Evolutionary conservation across 2,329 filamentous ascomycete species (phyloP).

Genomic region (Diaporthe citrichinensis): DNA sequence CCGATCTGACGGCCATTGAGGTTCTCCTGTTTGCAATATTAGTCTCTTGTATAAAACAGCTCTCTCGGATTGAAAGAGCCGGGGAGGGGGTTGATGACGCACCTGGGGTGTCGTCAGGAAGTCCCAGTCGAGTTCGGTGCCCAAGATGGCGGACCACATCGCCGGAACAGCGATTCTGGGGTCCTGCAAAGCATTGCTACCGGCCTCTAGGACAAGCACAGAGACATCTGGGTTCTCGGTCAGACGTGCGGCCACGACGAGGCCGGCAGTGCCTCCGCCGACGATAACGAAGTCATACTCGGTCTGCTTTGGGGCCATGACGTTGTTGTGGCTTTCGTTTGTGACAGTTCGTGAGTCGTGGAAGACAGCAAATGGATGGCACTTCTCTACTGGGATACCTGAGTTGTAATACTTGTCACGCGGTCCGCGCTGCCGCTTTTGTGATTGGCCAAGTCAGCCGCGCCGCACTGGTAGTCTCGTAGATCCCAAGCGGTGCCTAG

Average conservation of each 20-base stretch:
- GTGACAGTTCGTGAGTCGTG: background rate
- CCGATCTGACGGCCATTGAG: conserved; percentile 18
- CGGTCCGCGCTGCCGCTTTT: too few relatives aligned
- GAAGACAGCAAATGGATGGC: background rate
- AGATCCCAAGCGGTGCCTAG: too few relatives aligned
- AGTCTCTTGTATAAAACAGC: too few relatives aligned
- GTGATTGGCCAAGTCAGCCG: too few relatives aligned
- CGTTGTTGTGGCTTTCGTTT: background rate
- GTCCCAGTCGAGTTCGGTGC: conserved; percentile 25
- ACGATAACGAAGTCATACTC: conserved; percentile 11
- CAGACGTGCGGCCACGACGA: conserved; percentile 22
- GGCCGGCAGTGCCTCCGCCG: conserved; percentile 23
- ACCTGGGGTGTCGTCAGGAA: conserved; percentile 16
- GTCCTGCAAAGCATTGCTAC: conserved; percentile 8
- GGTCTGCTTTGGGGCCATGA: background rate
- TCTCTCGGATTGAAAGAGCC: too few relatives aligned
- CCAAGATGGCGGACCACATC: conserved; percentile 24
- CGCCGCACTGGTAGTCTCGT: too few relatives aligned
- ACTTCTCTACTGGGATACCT: background rate
- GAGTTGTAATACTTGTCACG: too few relatives aligned
- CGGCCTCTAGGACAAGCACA: conserved; percentile 18
- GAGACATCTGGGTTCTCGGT: conserved; percentile 22
- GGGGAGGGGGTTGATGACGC: background rate
- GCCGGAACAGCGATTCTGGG: conserved; percentile 11
- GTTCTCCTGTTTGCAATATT: background rate